Percentiles rank a stretch among this genome's conserved stretches.
Conservation (phyloP, 1,139 yeast species). For the Geotrichum histeridarum region DNA sequence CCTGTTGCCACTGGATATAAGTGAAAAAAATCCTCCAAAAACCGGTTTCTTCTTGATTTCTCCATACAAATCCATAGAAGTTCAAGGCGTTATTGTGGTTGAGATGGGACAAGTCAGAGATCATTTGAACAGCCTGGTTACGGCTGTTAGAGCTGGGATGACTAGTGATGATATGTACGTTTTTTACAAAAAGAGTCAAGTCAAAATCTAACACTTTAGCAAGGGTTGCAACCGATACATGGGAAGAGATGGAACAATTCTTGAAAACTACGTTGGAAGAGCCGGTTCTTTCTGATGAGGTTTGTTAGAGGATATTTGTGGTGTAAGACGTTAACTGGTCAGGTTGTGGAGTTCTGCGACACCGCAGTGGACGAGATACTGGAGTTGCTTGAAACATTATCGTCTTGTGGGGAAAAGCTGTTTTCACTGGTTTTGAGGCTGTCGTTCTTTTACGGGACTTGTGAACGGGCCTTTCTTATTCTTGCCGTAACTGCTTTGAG, state of each 20-base stretch:
- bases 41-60: no score
- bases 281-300: constrained; percentile 11
- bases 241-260: constrained; percentile 11
- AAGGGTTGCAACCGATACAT: constrained; percentile 9
- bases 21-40: no score
- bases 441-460: constrained; percentile 19
- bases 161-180: constrained; percentile 12
- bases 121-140: neutral
- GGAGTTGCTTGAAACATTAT: neutral
- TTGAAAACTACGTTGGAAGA: constrained; percentile 6
- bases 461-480: constrained; percentile 16
- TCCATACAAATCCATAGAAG: no score
- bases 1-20: neutral
- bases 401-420: constrained; percentile 15
- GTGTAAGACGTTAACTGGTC: neutral
- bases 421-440: constrained; percentile 11
- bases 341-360: constrained; percentile 13
- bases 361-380: constrained; percentile 7
- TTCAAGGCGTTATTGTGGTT: no score
- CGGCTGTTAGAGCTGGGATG: constrained; percentile 13
- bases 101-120: neutral
- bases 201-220: neutral
- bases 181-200: neutral
- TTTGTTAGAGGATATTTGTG: neutral
- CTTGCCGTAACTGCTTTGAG: constrained; percentile 11